A percentile compares a stretch with the other conserved stretches of the same genome.
Evolutionary conservation across 768 basidiomycete genomes (phyloP).

Genomic region (Cystofilobasidium macerans): DNA sequence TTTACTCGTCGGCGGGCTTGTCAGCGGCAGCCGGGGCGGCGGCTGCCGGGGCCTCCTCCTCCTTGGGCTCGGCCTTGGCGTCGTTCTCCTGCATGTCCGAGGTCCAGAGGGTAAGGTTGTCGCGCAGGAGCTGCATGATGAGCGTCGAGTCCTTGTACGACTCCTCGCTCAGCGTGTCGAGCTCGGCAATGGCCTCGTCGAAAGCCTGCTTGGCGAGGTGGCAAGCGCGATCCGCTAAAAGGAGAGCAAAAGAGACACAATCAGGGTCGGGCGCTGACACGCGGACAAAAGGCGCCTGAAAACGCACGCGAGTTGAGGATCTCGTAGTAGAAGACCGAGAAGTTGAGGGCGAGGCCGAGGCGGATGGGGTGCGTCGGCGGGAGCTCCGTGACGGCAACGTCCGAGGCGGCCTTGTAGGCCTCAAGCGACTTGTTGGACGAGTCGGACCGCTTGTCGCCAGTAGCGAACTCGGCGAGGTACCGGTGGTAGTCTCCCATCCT

Average conservation of each 20-base stretch:
- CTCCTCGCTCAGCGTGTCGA: slow-evolving; percentile 96
- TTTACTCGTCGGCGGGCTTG: slow-evolving; percentile 19
- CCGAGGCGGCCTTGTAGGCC: slow-evolving; percentile 84
- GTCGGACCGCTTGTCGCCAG: slow-evolving; percentile 92
- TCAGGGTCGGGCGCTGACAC: background rate
- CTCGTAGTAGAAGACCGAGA: slow-evolving; percentile 80
- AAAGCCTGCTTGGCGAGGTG: slow-evolving; percentile 98
- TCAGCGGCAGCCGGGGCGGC: slow-evolving; percentile 23
- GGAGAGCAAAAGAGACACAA: background rate
- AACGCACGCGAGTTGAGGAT: slow-evolving; percentile 26
- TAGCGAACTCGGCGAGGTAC: slow-evolving; percentile 96
- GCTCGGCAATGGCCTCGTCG: slow-evolving; percentile 96
- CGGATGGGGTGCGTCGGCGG: slow-evolving; percentile 87
- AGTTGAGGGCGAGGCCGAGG: slow-evolving; percentile 95
- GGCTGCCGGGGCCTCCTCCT: slow-evolving; percentile 27
- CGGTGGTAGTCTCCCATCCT: slow-evolving; percentile 99
- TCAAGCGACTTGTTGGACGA: slow-evolving; percentile 94
- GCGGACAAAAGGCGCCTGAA: background rate
- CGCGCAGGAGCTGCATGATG: slow-evolving; percentile 82
- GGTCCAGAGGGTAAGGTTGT: slow-evolving; percentile 97
- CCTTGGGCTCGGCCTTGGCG: slow-evolving; percentile 27
- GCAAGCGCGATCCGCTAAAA: slow-evolving; percentile 74
- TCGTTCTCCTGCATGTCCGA: slow-evolving; percentile 89
- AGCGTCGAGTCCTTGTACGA: slow-evolving; percentile 98
- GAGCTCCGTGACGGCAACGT: slow-evolving; percentile 90